A percentile compares a stretch with the other conserved stretches of the same genome.
Evolutionary conservation across 139 green algal genomes (phyloP).

Genomic region (Pleodorina starrii): DNA sequence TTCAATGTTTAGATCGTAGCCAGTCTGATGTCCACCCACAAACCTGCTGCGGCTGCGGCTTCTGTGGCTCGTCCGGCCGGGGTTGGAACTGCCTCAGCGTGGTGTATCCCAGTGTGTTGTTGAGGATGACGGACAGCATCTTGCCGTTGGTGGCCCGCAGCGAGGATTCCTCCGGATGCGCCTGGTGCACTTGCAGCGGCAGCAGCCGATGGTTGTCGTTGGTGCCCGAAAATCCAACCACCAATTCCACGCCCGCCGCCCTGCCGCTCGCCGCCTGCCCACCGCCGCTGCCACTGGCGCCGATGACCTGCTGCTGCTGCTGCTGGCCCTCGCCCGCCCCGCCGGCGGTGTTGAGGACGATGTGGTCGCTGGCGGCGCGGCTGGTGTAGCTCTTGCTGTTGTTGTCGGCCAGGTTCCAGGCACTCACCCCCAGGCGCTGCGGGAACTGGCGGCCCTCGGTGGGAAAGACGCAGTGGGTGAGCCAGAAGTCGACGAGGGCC

Average conservation of each 20-base stretch:
- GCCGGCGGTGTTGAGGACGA: no score
- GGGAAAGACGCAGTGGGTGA: conserved; percentile 61
- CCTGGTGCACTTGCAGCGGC: conserved; percentile 65
- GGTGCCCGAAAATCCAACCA: conserved; percentile 71
- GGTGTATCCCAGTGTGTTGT: conserved; percentile 10
- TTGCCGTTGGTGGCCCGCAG: conserved; percentile 71
- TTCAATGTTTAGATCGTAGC: no score
- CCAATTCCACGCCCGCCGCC: no score
- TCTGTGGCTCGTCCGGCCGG: no score
- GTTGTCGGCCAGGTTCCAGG: conserved; percentile 74
- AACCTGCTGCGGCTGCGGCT: no score
- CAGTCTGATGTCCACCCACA: no score
- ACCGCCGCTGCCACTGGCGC: no score
- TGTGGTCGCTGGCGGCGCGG: no score
- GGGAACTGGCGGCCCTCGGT: conserved; percentile 65
- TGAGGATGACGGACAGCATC: conserved; percentile 73
- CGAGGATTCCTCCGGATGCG: not conserved
- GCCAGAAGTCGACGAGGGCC: conserved; percentile 67
- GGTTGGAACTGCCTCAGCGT: no score
- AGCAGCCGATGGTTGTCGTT: conserved; percentile 77
- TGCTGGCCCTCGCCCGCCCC: no score
- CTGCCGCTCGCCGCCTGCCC: not conserved
- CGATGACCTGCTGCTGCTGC: no score
- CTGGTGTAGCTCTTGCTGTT: no score
- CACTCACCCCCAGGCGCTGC: conserved; percentile 54